Evolutionary conservation across 208 protist species (phyloP), one percentile per base, ranked within the genome.

Genomic region (Lotmaria passim): DNA sequence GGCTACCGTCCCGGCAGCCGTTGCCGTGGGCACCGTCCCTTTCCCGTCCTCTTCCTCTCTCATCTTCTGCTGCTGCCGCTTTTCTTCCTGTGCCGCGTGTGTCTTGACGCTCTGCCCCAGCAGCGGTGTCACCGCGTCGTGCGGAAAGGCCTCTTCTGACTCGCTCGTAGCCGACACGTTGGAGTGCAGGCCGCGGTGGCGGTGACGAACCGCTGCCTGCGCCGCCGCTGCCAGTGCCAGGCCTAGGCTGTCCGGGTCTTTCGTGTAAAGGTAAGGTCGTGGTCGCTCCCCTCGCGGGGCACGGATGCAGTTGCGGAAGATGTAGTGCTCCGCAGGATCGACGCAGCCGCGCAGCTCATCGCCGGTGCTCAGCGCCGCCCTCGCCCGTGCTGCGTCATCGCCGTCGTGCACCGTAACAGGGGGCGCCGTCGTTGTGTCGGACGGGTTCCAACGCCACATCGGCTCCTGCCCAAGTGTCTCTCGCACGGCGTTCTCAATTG

Each of bases 271-370:
- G 30, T 65, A 69, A 4, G 62, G 59, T 3, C 30, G 31, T 8
- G 71, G 69, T 19, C 62, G 62, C 50, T 59, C 62, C 1, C 50
- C 51, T 10, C 34, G 51, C 2, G 62, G 52, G 5, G 67, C 60
- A 48, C 76, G 76, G 30, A 81, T 81, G 60, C 57, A 63, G 39
- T 71, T 65, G 64, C 76, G 76, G 44, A 77, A 81, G 17, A 77
- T 61, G 56, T 81, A 81, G 19, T 57, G 73, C 36, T 31, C 47
- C 30, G 58, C 12, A 0, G 52, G 41, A 23, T 60, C 46, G 11
- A 30, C 53, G 60, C 59, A 52, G 60, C 39, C 52, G 24, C 44
- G 53, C 50, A 59, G 62, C 58, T 66, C 59, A 14, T 65, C 69
- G 30, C 62, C 62, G 26, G 62, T 48, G 50, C 62, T 36, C 15